Percentiles rank a stretch among this genome's conserved stretches.
Conservation (phyloP, 768 basidiomycete genomes). For the Galerina marginata region DNA sequence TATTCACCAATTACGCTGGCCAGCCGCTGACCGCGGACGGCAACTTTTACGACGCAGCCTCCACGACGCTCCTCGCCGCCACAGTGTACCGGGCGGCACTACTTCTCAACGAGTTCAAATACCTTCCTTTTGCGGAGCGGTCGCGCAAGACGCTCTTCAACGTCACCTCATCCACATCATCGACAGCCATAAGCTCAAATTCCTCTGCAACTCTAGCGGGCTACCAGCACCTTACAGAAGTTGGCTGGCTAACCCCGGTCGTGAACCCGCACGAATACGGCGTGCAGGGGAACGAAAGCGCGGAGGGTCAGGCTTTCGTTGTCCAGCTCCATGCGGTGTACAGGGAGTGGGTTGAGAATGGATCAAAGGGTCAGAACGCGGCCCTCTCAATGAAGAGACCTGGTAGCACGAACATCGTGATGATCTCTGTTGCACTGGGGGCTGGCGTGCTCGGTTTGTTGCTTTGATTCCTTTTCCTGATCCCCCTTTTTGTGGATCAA, state of each 20-base stretch:
- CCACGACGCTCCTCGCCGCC: slow-evolving; percentile 75
- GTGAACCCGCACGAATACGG: slow-evolving; percentile 70
- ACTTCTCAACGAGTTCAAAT: slow-evolving; percentile 50
- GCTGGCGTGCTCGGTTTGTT: too few relatives aligned
- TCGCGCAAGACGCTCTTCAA: slow-evolving; percentile 48
- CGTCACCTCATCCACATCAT: slow-evolving; percentile 22
- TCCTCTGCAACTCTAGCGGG: slow-evolving; percentile 17
- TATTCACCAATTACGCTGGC: slow-evolving; percentile 80
- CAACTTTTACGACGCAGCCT: slow-evolving; percentile 76
- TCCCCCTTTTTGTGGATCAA: too few relatives aligned
- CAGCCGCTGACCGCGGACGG: slow-evolving; percentile 37
- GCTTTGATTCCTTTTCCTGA: too few relatives aligned
- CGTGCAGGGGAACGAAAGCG: slow-evolving; percentile 54
- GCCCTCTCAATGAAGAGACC: slow-evolving; percentile 18
- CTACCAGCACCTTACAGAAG: slow-evolving; percentile 25
- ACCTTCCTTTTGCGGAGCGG: slow-evolving; percentile 63
- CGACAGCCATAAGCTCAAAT: slow-evolving; percentile 19
- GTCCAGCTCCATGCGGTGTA: slow-evolving; percentile 77
- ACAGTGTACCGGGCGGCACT: slow-evolving; percentile 78
- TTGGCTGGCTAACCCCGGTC: slow-evolving; percentile 77
- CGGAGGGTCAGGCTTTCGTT: slow-evolving; percentile 84
- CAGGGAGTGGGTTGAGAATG: slow-evolving; percentile 71
- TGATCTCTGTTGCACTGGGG: too few relatives aligned
- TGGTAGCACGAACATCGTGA: too few relatives aligned
- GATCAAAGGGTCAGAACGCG: slow-evolving; percentile 55